These are phyloP conservation scores for Rhodotorula sp. DNA, from an alignment of 1,284 basidiomycete species.

Conservation along the genomic window DNA sequence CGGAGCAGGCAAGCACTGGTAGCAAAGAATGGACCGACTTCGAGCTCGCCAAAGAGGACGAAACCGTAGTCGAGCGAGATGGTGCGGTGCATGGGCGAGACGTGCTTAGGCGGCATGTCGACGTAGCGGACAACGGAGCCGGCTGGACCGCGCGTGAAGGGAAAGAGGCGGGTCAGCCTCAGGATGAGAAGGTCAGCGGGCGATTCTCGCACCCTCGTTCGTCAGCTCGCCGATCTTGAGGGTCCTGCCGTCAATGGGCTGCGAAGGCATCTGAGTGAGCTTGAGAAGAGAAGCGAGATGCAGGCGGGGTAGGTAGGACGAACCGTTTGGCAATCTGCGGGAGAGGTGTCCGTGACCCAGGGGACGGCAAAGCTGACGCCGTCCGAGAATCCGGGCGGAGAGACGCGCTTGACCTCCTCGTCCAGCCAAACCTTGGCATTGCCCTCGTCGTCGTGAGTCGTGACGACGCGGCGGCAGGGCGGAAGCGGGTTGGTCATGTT, in stretches of 20 bases:
- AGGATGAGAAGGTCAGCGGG: not conserved
- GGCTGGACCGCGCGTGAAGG: not conserved
- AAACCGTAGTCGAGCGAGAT: conserved; percentile 29
- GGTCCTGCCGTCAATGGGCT: not conserved
- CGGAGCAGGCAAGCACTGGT: too few relatives aligned
- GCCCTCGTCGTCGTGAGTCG: conserved; percentile 12
- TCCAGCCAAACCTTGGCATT: conserved; percentile 19
- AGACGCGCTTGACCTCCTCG: not conserved
- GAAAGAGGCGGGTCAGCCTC: too few relatives aligned
- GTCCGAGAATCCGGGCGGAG: not conserved
- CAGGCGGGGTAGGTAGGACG: not conserved
- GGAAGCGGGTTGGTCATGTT: conserved; percentile 15
- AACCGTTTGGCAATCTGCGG: conserved; percentile 18
- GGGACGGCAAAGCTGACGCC: conserved; percentile 16
- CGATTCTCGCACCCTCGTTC: not conserved
- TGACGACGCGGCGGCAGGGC: conserved; percentile 13
- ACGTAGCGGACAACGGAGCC: conserved; percentile 24
- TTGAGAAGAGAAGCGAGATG: not conserved
- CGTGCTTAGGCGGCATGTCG: conserved; percentile 20
- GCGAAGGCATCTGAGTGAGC: not conserved
- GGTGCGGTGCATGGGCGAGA: conserved; percentile 26
- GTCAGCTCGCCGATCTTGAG: conserved; percentile 17
- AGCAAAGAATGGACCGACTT: not conserved
- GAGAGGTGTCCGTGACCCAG: conserved; percentile 14
- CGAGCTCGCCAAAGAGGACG: conserved; percentile 24